phyloP scores from a whole-genome alignment of 2,329 filamentous ascomycete species.

The Botrytis fragariae region DNA sequence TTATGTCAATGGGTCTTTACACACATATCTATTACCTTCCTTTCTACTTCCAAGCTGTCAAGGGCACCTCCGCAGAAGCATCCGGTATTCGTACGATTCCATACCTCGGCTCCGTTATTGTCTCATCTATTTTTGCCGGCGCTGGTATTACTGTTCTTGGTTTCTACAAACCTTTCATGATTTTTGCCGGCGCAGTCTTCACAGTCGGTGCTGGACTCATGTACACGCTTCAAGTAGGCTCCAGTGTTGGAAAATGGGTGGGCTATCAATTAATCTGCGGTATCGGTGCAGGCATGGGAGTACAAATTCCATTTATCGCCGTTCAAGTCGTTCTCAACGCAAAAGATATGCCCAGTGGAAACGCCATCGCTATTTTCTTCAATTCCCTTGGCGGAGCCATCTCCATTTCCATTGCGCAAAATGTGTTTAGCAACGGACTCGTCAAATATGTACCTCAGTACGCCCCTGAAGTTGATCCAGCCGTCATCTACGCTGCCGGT shows the following conservation, averaged over 20 bases:
- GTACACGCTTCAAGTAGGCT: constrained; percentile 43
- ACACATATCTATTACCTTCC: constrained; percentile 46
- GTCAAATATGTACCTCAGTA: constrained; percentile 34
- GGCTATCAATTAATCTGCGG: constrained; percentile 53
- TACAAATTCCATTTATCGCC: constrained; percentile 51
- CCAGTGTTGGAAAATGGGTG: constrained; percentile 49
- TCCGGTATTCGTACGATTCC: constrained; percentile 46
- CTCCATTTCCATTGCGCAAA: constrained; percentile 55
- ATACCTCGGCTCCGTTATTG: constrained; percentile 45
- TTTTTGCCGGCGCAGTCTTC: constrained; percentile 46
- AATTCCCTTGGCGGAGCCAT: constrained; percentile 59
- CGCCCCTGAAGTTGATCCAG: constrained; percentile 40
- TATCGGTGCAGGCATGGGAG: constrained; percentile 45
- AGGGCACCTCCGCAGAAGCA: constrained; percentile 41
- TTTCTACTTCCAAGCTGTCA: constrained; percentile 52
- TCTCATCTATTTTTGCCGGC: constrained; percentile 44
- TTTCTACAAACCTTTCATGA: constrained; percentile 46
- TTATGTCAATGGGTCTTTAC: constrained; percentile 39
- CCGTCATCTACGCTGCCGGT: constrained; percentile 43
- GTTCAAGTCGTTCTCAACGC: constrained; percentile 50
- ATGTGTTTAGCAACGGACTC: constrained; percentile 42
- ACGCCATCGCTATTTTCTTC: constrained; percentile 55
- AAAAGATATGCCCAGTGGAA: constrained; percentile 54
- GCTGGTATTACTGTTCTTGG: constrained; percentile 43
- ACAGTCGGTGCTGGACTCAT: constrained; percentile 46